Base-by-base conservation (phyloP, 2,329 filamentous ascomycete genomes). In the Diaporthe sp. region DNA sequence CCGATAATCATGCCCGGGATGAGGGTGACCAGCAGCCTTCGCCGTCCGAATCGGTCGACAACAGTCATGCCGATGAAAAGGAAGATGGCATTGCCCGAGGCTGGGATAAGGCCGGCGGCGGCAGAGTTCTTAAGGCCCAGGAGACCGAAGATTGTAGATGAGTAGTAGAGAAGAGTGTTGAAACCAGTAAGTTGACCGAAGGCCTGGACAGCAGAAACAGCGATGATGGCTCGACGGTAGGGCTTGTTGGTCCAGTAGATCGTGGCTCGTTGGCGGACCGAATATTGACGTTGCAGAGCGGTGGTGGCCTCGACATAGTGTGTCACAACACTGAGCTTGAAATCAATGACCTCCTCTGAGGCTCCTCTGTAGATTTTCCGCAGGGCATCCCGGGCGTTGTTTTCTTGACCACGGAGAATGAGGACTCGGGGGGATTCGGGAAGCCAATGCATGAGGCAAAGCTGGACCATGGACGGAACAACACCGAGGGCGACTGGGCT, bases 141-240 rank as follows among this genome's bases (percentile, higher is more conserved):
- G 25, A 58, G 55, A 37, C 55, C 55, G 20, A 58, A 58, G 31
- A 58, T 58, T 17, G 28, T 58, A 0, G 77, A 71, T 2, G 77
- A 78, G 28, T 79, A 79, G 75, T 78, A 79, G 57, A 79, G 75
- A 3, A 79, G 75, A 1, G 78, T 77, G 60, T 78, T 79, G 55
- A 79, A 79, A 15, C 78, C 78, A 55, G 71, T 75, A 6, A 79
- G 81, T 22, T 67, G 61, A 9, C 61, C 44, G 61, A 67, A 58
- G 8, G 55, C 55, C 20, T 58, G 55, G 31, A 58, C 55, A 22
- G 55, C 55, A 37, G 55, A 58, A n/a, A 58, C 55, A 37, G 55
- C 55, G 13, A 58, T 58, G 5, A 58, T 58, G 31, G 55, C 55
- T 58, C 55, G 55, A 58, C 55, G 55, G 55, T 58, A 58, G 55